phyloP scores from a whole-genome alignment of 202 grass and related monocot species.

The Elaeis oleifera region DNA sequence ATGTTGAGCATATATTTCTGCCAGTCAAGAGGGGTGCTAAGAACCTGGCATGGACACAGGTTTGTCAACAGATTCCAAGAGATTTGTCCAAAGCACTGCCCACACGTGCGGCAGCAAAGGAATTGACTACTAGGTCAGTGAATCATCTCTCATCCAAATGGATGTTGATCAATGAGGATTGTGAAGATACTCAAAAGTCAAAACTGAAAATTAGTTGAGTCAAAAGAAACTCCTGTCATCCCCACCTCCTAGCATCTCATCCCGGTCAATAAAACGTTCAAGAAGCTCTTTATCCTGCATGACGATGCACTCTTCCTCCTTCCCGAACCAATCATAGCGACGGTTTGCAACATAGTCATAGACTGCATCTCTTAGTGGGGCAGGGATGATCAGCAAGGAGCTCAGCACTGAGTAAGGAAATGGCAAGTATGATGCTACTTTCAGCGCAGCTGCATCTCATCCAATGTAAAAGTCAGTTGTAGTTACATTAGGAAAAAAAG shows the following conservation, averaged over 20 bases:
- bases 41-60: too few relatives aligned
- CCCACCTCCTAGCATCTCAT: constrained; percentile 58
- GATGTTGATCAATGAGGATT: too few relatives aligned
- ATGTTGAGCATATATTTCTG: too few relatives aligned
- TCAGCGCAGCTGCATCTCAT: constrained; percentile 35
- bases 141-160: too few relatives aligned
- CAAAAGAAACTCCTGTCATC: constrained; percentile 35
- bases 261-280: constrained; percentile 75
- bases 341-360: constrained; percentile 75
- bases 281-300: constrained; percentile 71
- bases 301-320: constrained; percentile 65
- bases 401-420: constrained; percentile 71
- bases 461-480: too few relatives aligned
- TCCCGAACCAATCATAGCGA: constrained; percentile 82
- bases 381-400: constrained; percentile 51
- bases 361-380: constrained; percentile 47
- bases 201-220: neutral
- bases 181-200: too few relatives aligned
- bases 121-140: too few relatives aligned
- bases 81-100: too few relatives aligned
- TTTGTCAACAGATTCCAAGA: too few relatives aligned
- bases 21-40: too few relatives aligned
- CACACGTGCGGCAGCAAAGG: too few relatives aligned
- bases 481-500: too few relatives aligned
- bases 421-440: constrained; percentile 82